phyloP scores from a whole-genome alignment of 2,329 filamentous ascomycete species.

The Hypoxylon sp. region DNA sequence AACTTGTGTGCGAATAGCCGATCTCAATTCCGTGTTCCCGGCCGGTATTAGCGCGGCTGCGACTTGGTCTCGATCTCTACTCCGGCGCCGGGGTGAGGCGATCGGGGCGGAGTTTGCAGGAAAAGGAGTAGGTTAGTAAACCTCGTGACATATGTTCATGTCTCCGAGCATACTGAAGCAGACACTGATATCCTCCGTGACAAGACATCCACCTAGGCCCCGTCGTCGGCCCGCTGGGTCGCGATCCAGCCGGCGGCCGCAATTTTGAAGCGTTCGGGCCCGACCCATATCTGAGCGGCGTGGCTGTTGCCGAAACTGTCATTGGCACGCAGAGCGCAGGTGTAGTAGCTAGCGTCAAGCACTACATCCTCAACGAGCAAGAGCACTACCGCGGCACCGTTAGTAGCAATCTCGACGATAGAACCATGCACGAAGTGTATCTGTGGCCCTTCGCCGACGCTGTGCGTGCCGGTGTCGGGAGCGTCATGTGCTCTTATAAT shows the following conservation, averaged over 20 bases:
- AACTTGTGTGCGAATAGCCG: slow-evolving; percentile 51
- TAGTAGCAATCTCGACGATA: slow-evolving; percentile 73
- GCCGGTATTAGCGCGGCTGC: slow-evolving; percentile 78
- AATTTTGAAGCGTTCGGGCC: slow-evolving; percentile 79
- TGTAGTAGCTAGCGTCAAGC: slow-evolving; percentile 81
- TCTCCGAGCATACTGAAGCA: no score
- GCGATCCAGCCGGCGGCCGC: slow-evolving; percentile 73
- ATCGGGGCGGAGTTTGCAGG: slow-evolving; percentile 78
- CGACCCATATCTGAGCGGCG: slow-evolving; percentile 79
- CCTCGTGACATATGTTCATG: no score
- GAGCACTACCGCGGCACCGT: slow-evolving; percentile 47
- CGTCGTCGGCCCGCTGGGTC: slow-evolving; percentile 70
- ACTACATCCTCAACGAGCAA: slow-evolving; percentile 77
- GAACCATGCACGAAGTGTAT: slow-evolving; percentile 80
- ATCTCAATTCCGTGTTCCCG: slow-evolving; percentile 77
- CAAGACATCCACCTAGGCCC: slow-evolving; percentile 70
- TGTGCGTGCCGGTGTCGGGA: slow-evolving; percentile 72
- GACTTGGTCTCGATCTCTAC: slow-evolving; percentile 76
- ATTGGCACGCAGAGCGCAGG: slow-evolving; percentile 82
- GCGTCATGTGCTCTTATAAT: slow-evolving; percentile 77
- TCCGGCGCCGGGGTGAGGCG: slow-evolving; percentile 73
- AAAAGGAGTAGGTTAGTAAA: slow-evolving; percentile 69
- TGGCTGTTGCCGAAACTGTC: slow-evolving; percentile 77
- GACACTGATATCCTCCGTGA: background rate
- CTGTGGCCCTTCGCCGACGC: slow-evolving; percentile 82